Percentiles rank a stretch among this genome's conserved stretches.
These are phyloP conservation scores for Anethum foeniculum DNA, from an alignment of 140 eudicot species.

Conservation along the genomic window DNA sequence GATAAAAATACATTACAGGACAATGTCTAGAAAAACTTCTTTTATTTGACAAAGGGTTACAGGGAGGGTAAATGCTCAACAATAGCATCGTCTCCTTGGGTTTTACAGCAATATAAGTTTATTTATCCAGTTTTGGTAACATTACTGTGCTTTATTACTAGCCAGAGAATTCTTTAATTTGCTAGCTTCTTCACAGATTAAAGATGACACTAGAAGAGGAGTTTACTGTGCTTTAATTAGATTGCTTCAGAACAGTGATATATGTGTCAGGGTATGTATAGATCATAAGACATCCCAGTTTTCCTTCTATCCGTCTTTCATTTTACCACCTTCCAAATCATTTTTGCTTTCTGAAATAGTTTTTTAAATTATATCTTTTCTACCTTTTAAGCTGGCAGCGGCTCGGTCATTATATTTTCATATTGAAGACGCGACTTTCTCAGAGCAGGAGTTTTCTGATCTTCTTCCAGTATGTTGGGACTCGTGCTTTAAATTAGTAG, in stretches of 20 bases:
- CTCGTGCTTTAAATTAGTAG: conserved; percentile 64
- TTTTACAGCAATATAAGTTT: neutral
- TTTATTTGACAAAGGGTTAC: neutral
- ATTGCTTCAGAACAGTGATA: conserved; percentile 82
- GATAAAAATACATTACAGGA: neutral
- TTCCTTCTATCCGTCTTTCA: neutral
- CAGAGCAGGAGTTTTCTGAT: conserved; percentile 73
- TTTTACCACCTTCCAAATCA: neutral
- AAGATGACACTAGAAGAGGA: conserved; percentile 84
- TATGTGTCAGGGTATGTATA: conserved; percentile 82
- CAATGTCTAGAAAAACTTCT: neutral
- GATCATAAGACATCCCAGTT: neutral
- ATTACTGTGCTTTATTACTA: neutral
- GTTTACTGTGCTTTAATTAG: conserved; percentile 87
- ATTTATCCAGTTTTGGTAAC: neutral
- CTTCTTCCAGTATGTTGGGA: conserved; percentile 95
- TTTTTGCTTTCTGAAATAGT: neutral
- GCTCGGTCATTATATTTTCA: conserved; percentile 79
- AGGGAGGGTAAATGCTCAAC: neutral
- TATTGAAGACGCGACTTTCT: conserved; percentile 94
- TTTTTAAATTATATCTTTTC: conserved; percentile 2
- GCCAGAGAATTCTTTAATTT: neutral
- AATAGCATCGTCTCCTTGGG: neutral
- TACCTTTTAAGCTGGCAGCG: conserved; percentile 69
- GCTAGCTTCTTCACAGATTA: conserved; percentile 44